Base-by-base conservation (phyloP, 1,139 yeast species). In the Blastobotrys indianensis region DNA sequence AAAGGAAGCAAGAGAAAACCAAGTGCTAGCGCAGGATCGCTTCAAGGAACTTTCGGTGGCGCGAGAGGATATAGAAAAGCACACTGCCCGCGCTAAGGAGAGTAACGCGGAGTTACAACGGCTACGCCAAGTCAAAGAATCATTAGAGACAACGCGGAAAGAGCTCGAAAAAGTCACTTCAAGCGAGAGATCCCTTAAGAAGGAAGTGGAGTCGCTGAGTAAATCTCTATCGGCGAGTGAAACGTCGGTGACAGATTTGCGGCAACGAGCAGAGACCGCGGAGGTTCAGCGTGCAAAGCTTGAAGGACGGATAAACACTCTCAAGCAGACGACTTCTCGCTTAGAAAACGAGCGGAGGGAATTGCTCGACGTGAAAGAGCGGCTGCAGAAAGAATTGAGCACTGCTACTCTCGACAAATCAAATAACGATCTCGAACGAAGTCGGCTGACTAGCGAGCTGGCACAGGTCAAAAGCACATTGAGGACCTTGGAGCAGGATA, bases 381-480 rank as follows among this genome's bases (percentile, higher is more conserved):
- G 76, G 46, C 63, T 70, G 38, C 76, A 74, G 49, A 63, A 68
- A 31, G 75, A 72, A 49, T 61, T 70, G 3, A 66, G 62, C 46
- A 67, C 65, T 8, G 17, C 67, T 58, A 52, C 65, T 43, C 32
- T 50, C 10, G 45, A 53, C 35, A 48, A 53, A 48, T 10, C 50
- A 12, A 39, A 51, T 54, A 46, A 59, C 56, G 41, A 59, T 54
- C 42, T 59, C 51, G 54, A 54, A 50, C 37, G 62, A 49, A 38
- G 46, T 49, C 49, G 47, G 32, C 44, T 56, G 12, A 39, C 49
- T 15, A 44, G 42, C 7, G 59, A 56, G 33, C 23, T 52, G 41
- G 47, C 53, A 6, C 45, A 50, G 29, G 37, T 54, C 8, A 50
- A 51, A 36, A 46, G 49, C 28, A 47, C 51, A 32, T 30, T 57